Evolutionary conservation across 106 monocot genomes (phyloP).

Genomic region (Amphibolis antarctica): DNA sequence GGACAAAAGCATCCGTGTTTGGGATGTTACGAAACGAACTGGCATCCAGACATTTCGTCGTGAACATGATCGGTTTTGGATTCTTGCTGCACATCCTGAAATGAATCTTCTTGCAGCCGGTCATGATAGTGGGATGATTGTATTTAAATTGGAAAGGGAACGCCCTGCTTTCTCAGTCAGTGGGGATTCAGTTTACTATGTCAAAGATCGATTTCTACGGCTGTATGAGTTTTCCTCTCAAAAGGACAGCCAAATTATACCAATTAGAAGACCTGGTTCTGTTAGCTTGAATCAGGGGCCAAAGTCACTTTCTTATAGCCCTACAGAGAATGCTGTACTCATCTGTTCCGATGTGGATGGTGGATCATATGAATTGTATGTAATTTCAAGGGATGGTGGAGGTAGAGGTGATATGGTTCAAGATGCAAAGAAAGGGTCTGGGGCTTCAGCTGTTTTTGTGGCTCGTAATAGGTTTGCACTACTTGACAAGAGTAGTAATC

Average conservation of each 20-base stretch:
- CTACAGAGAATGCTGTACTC: conserved; percentile 77
- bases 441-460: conserved; percentile 66
- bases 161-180: conserved; percentile 69
- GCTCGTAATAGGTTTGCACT: conserved; percentile 91
- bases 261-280: conserved; percentile 56
- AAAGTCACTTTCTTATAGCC: conserved; percentile 60
- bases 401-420: conserved; percentile 52
- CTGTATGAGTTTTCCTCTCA: conserved; percentile 61
- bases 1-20: conserved; percentile 81
- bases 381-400: conserved; percentile 46
- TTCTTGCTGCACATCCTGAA: conserved; percentile 78
- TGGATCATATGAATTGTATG: conserved; percentile 73
- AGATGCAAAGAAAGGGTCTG: conserved; percentile 66
- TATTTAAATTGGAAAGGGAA: conserved; percentile 83
- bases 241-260: conserved; percentile 57
- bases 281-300: conserved; percentile 63
- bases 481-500: conserved; percentile 69
- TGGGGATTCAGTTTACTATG: conserved; percentile 50
- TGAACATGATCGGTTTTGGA: conserved; percentile 89
- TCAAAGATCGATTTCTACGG: conserved; percentile 72
- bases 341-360: conserved; percentile 79
- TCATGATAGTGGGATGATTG: conserved; percentile 89
- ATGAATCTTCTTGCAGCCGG: conserved; percentile 90
- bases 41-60: conserved; percentile 78
- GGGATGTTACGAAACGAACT: conserved; percentile 90